phyloP scores from a whole-genome alignment of 176 grass and related monocot species.

The Saccharum officinarum region DNA sequence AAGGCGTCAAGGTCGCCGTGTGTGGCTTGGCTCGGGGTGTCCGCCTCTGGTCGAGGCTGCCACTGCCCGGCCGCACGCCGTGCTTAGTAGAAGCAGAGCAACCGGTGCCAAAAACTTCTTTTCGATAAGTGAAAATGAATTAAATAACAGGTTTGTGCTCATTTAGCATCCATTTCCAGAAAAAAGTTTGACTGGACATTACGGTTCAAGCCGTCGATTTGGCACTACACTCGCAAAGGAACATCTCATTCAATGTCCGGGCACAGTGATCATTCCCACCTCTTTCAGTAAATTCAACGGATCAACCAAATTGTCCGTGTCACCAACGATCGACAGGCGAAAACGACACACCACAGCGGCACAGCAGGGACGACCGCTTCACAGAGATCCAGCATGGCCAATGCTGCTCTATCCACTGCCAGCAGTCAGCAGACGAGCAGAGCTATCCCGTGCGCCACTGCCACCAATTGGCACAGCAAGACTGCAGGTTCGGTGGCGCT shows the following conservation, averaged over 20 bases:
- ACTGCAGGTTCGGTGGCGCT: slow-evolving; percentile 18
- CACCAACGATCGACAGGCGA: not conserved
- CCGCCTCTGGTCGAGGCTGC: too few relatives aligned
- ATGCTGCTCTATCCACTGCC: not conserved
- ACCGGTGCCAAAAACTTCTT: not conserved
- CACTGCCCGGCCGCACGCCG: not conserved
- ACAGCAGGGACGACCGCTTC: not conserved
- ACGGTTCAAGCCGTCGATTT: not conserved
- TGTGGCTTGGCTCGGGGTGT: too few relatives aligned
- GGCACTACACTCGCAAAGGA: not conserved
- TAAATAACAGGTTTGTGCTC: too few relatives aligned
- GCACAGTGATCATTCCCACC: not conserved
- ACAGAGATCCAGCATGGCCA: not conserved
- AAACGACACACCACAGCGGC: not conserved
- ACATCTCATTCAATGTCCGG: not conserved
- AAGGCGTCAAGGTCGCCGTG: not conserved
- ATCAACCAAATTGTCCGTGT: not conserved
- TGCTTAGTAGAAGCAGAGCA: not conserved
- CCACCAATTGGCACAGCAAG: not conserved
- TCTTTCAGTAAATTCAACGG: not conserved
- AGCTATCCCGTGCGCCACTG: not conserved
- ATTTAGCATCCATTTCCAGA: not conserved
- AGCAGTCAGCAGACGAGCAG: not conserved
- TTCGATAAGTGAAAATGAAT: too few relatives aligned
- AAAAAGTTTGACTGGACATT: not conserved